Evolutionary conservation across 2,329 filamentous ascomycete species (phyloP), one percentile per base, ranked within the genome.

Genomic region (Pezizomycotina sp.): DNA sequence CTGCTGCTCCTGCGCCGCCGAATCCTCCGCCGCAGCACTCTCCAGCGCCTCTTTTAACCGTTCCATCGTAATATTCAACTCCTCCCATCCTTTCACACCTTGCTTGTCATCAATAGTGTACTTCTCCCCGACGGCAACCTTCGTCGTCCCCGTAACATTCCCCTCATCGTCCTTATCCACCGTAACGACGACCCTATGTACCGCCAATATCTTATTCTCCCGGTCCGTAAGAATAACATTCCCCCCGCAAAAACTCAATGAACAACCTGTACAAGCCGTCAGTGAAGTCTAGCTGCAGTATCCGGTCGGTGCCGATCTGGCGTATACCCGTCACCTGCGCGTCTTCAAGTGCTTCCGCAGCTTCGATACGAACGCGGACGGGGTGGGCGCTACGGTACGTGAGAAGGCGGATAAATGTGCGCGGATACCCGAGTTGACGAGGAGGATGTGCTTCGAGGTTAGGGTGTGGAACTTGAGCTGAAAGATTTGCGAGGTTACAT

Each of bases 351-450:
- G 77, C 60, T 92, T 93, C 48, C 89, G 75, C 39, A 98, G 62
- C 39, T 80, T 71, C 30, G 75, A 69, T 29, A 93, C 82, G 56
- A 98, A 98, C 27, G 68, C 65, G 5, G 83, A 92, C 2, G 89
- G 89, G 0, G 76, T 73, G 12, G 78, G 70, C 4, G 84, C 81
- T 1, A 86, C 86, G 1, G 83, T 77, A 47, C 89, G 78, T 18
- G 79, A 73, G 62, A 92, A 98, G 50, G 77, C 74, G 20, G 89
- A 95, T 40, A 95, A 65, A 56, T 98, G 89, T 58, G 82, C 91
- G 54, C 89, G 82, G 58, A 98, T 98, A 19, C 89, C 89, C 1
- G 81, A 89, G 56, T 98, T 89, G 51, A 98, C 73, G 33, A 98
- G 65, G 18, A 98, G 66, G 56, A 95, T 86, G 55, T 89, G 77